Evolutionary conservation across 164 flowering plant species (phyloP).

Genomic region (Vitis vinifera): ASM3070453v1 NC_081805.1:6965501-6966000

Average conservation of each 20-base stretch:
- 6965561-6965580: conserved; percentile 19
- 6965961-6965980: conserved; percentile 35
- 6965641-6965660: conserved; percentile 28
- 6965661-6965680: conserved; percentile 9
- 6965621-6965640: conserved; percentile 14
- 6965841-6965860: conserved; percentile 27
- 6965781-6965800: conserved; percentile 26
- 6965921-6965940: conserved; percentile 26
- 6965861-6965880: conserved; percentile 27
- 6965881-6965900: conserved; percentile 21
- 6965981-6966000: conserved; percentile 25
- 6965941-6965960: conserved; percentile 35
- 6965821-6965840: conserved; percentile 40
- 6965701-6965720: conserved; percentile 12
- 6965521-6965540: conserved; percentile 32
- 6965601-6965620: conserved; percentile 9
- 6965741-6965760: conserved; percentile 19
- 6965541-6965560: conserved; percentile 25
- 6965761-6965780: conserved; percentile 24
- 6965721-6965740: conserved; percentile 8
- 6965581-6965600: conserved; percentile 16
- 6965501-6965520: conserved; percentile 19
- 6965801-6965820: conserved; percentile 28
- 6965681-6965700: conserved; percentile 14
- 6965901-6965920: conserved; percentile 24